phyloP scores from a whole-genome alignment of 176 grass and related monocot species.

The sorghum (Sorghum bicolor) region DNA sequence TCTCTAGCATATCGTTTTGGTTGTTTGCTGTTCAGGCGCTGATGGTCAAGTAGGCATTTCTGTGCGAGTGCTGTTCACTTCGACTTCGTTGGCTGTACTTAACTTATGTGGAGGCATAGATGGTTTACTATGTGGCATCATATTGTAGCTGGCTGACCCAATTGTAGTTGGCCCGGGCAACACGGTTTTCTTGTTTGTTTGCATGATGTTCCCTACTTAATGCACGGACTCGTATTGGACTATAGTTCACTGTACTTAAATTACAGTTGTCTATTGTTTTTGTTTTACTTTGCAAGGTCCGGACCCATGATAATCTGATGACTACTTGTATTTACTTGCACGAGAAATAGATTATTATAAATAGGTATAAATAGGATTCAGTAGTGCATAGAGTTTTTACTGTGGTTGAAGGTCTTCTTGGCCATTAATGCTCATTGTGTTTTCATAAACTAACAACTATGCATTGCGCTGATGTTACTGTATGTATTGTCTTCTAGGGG shows the following conservation, averaged over 20 bases:
- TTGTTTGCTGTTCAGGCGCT: background rate
- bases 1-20: background rate
- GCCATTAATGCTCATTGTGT: background rate
- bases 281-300: background rate
- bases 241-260: background rate
- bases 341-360: too few relatives aligned
- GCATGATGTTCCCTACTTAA: background rate
- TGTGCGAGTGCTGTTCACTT: background rate
- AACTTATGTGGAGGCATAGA: background rate
- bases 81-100: background rate
- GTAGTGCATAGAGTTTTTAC: background rate
- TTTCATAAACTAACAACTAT: background rate
- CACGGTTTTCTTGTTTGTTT: background rate
- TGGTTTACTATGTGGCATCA: background rate
- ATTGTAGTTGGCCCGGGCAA: background rate
- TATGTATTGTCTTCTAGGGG: constrained; percentile 49
- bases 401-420: background rate
- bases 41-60: background rate
- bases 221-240: background rate
- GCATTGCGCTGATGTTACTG: background rate
- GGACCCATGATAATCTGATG: background rate
- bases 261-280: background rate
- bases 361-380: too few relatives aligned
- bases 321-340: too few relatives aligned
- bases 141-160: background rate